Percentiles rank a stretch among this genome's conserved stretches.
These are phyloP conservation scores for Furcasterigmium furcatum DNA, from an alignment of 2,329 filamentous ascomycete species.

Conservation along the genomic window DNA sequence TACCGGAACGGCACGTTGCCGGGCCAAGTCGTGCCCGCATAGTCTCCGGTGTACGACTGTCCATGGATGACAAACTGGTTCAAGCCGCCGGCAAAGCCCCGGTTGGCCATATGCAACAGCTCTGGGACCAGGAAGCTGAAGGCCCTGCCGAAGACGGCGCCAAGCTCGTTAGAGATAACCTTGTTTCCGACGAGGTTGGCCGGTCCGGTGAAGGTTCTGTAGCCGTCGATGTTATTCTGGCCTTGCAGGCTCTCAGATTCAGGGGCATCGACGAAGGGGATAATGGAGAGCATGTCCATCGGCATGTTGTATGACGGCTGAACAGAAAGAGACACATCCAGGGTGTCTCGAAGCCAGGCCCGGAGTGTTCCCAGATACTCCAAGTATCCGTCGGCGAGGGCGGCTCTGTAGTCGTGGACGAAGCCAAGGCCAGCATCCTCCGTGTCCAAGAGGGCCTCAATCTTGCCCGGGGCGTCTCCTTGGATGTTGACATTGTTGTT, in stretches of 20 bases:
- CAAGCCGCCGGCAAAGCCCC: constrained; percentile 33
- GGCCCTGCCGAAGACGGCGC: constrained; percentile 15
- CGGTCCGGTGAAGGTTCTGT: constrained; percentile 33
- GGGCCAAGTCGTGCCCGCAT: constrained; percentile 45
- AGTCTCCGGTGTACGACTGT: constrained; percentile 32
- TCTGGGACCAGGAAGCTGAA: constrained; percentile 14
- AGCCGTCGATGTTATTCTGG: constrained; percentile 29
- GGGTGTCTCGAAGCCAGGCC: not conserved
- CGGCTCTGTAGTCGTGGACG: constrained; percentile 6
- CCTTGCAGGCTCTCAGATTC: constrained; percentile 37
- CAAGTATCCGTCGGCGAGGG: constrained; percentile 3
- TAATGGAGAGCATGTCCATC: constrained; percentile 34
- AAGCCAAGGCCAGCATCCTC: not conserved
- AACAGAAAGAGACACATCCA: constrained; percentile 25
- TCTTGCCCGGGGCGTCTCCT: not conserved
- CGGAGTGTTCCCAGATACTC: constrained; percentile 4
- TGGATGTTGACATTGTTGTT: constrained; percentile 8
- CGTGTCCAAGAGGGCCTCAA: not conserved
- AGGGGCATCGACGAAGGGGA: constrained; percentile 32
- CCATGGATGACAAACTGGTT: constrained; percentile 43
- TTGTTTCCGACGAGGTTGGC: constrained; percentile 31
- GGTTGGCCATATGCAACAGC: constrained; percentile 29
- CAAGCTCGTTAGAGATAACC: constrained; percentile 35
- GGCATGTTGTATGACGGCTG: constrained; percentile 38
- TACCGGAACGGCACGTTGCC: constrained; percentile 40